Base-by-base conservation (phyloP, 2,329 filamentous ascomycete species). In the Penicillium sp. region DNA sequence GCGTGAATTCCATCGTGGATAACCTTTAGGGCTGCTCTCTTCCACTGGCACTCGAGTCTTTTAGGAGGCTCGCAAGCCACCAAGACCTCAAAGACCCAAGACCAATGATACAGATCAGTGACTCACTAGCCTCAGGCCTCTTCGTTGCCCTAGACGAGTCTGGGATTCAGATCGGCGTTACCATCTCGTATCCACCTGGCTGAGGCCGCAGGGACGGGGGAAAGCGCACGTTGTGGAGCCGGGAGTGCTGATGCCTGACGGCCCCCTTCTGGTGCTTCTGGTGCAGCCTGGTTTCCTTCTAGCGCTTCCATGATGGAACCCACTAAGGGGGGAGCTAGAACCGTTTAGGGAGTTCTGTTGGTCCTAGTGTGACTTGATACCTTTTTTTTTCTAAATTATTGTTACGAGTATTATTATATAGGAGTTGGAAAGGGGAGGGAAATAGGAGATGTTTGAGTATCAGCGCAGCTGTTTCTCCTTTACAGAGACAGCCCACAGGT, bases 221-320 rank as follows among this genome's bases (percentile, higher is more conserved):
- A 67, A 69, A 66, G 57, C 50, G 66, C 65, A 73, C 65, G 68
- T 66, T 72, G 71, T 72, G 70, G 71, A 72, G 67, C 70, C 70
- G 62, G 52, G 51, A 50, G 50, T 63, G 62, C 65, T 70, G 66
- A 70, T 64, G 66, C 62, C 65, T 70, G 66, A 70, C 65, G 66
- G 68, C 66, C 67, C 61, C 65, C 71, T 70, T 73, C 67, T 72
- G 63, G 69, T 67, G 70, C 69, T 69, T 74, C 69, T 73, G 65
- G 69, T 69, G 70, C 69, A 65, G 67, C 63, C 69, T 66, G 60
- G 64, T 70, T 70, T 69, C 67, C 66, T 66, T 68, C 64, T 68
- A 64, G 65, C 66, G 66, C 61, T 60, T 66, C 66, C 67, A 64
- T 14, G 19, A 27, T 69, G 60, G 64, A 54, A 60, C 61, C 59